A percentile compares a stretch with the other conserved stretches of the same genome.
Conservation (phyloP, 1,139 yeast genomes). For the Arxiozyma telluris region DNA sequence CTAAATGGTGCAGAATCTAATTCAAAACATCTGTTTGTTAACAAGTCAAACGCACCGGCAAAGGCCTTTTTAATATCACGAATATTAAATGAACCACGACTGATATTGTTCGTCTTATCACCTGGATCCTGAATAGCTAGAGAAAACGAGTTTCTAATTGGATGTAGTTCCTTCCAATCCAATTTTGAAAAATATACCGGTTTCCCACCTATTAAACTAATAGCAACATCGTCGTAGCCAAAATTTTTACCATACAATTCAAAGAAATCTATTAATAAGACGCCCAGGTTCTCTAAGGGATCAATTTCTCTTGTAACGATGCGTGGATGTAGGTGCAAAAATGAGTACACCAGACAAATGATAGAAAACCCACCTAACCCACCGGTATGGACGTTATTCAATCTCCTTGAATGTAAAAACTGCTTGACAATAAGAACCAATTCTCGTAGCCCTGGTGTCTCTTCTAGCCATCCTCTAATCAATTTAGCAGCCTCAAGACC, state of each 20-base stretch:
- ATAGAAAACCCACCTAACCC: conserved; percentile 95
- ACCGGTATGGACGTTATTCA: conserved; percentile 92
- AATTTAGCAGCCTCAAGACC: conserved; percentile 81
- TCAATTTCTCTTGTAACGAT: conserved; percentile 60
- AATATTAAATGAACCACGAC: conserved; percentile 78
- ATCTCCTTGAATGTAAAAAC: conserved; percentile 66
- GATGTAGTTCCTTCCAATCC: conserved; percentile 44
- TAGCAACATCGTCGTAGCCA: conserved; percentile 72
- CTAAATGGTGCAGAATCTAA: conserved; percentile 50
- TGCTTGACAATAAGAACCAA: conserved; percentile 82
- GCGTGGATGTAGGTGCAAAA: conserved; percentile 73
- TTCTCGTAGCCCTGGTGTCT: conserved; percentile 77
- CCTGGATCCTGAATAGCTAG: conserved; percentile 88
- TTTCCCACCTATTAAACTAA: conserved; percentile 49
- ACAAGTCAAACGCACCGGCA: conserved; percentile 80
- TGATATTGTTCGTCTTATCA: conserved; percentile 71
- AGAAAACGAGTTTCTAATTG: conserved; percentile 47
- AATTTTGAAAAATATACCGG: conserved; percentile 52
- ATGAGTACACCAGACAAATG: conserved; percentile 78
- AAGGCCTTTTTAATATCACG: conserved; percentile 80
- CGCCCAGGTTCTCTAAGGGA: conserved; percentile 73
- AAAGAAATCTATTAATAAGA: conserved; percentile 81
- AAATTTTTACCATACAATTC: conserved; percentile 89
- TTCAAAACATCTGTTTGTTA: conserved; percentile 64
- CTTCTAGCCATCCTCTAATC: conserved; percentile 65